Percentiles rank a stretch among this genome's conserved stretches.
These are phyloP conservation scores for Rehmannia glutinosa DNA, from an alignment of 257 asterid species.

Conservation along the genomic window DNA sequence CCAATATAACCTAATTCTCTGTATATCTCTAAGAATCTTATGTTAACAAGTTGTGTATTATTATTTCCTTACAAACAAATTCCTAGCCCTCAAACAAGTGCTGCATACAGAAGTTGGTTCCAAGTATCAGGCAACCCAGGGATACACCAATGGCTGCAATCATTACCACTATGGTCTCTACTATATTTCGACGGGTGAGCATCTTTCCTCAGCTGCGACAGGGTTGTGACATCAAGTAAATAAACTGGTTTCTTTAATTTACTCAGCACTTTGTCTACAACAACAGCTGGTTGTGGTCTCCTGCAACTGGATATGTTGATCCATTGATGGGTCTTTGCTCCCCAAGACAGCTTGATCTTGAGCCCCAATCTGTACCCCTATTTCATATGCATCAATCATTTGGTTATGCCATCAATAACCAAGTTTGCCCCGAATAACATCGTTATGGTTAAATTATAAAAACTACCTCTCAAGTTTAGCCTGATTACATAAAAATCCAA, in stretches of 20 bases:
- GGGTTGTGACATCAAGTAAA: constrained; percentile 49
- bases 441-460: too few species aligned
- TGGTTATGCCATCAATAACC: too few species aligned
- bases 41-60: too few species aligned
- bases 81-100: constrained; percentile 25
- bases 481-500: too few species aligned
- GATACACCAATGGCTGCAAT: constrained; percentile 64
- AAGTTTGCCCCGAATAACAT: too few species aligned
- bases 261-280: constrained; percentile 32
- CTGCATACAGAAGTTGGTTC: constrained; percentile 61
- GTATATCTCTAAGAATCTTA: too few species aligned
- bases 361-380: constrained; percentile 29
- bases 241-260: constrained; percentile 32
- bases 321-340: constrained; percentile 30
- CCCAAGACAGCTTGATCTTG: constrained; percentile 13
- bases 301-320: constrained; percentile 23
- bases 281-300: constrained; percentile 21
- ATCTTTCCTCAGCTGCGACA: constrained; percentile 47
- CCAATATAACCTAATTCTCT: too few species aligned
- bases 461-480: too few species aligned
- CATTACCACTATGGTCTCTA: constrained; percentile 28
- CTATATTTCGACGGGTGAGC: constrained; percentile 63
- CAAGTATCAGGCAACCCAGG: constrained; percentile 73
- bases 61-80: too few species aligned
- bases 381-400: background rate